These are phyloP conservation scores for Passiflora organensis DNA, from an alignment of 345 rosid species.

Conservation along the genomic window DNA sequence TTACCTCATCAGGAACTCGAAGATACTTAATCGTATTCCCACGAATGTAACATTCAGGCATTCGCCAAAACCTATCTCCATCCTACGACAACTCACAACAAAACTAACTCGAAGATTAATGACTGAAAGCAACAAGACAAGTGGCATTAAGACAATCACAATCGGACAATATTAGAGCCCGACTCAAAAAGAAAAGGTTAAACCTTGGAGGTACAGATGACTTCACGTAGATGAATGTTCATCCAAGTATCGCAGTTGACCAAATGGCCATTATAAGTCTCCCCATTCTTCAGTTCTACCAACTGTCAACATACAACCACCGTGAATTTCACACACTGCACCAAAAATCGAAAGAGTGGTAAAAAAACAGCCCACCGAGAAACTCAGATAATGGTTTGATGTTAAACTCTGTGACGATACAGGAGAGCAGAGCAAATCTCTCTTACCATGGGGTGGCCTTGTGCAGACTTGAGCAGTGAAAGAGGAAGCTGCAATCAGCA, in stretches of 20 bases:
- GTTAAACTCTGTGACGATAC: not conserved
- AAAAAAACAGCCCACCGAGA: not conserved
- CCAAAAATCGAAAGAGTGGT: not conserved
- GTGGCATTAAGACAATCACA: not conserved
- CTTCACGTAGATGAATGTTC: slow-evolving; percentile 99
- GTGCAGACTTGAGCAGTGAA: slow-evolving; percentile 72
- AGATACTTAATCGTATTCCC: slow-evolving; percentile 98
- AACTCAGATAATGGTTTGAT: too few relatives aligned
- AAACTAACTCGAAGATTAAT: not conserved
- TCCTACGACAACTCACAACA: slow-evolving; percentile 44
- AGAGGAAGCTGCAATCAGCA: slow-evolving; percentile 56
- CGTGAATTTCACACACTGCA: slow-evolving; percentile 19
- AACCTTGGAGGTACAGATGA: slow-evolving; percentile 96
- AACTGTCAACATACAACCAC: slow-evolving; percentile 43
- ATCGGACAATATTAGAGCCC: too few relatives aligned
- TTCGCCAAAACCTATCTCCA: slow-evolving; percentile 98
- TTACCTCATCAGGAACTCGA: slow-evolving; percentile 98
- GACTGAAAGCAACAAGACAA: not conserved
- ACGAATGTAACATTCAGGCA: slow-evolving; percentile 99
- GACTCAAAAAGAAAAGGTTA: not conserved
- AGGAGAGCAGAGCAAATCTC: not conserved
- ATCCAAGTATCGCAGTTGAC: slow-evolving; percentile 98
- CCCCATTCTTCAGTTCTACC: slow-evolving; percentile 95
- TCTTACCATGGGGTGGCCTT: slow-evolving; percentile 80
- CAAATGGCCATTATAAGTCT: slow-evolving; percentile 94